Evolutionary conservation across 176 grass and related monocot genomes (phyloP).

Genomic region (Juncus effusus): DNA sequence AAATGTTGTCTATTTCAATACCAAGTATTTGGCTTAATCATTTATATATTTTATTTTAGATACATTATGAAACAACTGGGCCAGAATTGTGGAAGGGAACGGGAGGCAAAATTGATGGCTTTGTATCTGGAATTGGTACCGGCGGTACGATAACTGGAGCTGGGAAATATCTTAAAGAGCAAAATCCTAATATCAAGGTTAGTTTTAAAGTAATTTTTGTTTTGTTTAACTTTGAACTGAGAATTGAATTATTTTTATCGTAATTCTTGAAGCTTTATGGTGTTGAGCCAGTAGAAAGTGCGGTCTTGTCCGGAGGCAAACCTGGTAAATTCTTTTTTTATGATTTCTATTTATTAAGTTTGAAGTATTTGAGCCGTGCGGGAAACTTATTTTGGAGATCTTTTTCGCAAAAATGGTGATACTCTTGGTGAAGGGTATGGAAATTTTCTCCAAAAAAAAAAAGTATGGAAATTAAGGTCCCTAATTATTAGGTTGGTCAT

Average conservation of each 20-base stretch:
- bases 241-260: not conserved
- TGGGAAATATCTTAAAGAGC: conserved; percentile 58
- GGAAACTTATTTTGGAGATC: not conserved
- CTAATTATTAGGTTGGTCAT: too few relatives aligned
- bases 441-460: too few relatives aligned
- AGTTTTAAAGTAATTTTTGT: conserved; percentile 11
- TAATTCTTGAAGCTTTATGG: conserved; percentile 56
- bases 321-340: conserved; percentile 45
- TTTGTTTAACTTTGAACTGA: conserved; percentile 18
- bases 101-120: conserved; percentile 52
- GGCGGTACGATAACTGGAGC: conserved; percentile 81
- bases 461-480: too few relatives aligned
- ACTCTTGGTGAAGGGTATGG: too few relatives aligned
- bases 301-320: conserved; percentile 73
- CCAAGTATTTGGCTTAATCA: conserved; percentile 9
- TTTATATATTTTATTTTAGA: conserved; percentile 35
- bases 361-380: not conserved
- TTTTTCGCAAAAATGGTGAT: not conserved
- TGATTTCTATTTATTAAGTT: conserved; percentile 6
- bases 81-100: conserved; percentile 91
- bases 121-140: conserved; percentile 91
- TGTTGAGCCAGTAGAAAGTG: conserved; percentile 81
- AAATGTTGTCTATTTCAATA: too few relatives aligned
- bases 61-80: conserved; percentile 93
- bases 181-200: conserved; percentile 75